phyloP scores from a whole-genome alignment of 129 eudicot genomes.

The Chrysanthemum seticuspe region DNA sequence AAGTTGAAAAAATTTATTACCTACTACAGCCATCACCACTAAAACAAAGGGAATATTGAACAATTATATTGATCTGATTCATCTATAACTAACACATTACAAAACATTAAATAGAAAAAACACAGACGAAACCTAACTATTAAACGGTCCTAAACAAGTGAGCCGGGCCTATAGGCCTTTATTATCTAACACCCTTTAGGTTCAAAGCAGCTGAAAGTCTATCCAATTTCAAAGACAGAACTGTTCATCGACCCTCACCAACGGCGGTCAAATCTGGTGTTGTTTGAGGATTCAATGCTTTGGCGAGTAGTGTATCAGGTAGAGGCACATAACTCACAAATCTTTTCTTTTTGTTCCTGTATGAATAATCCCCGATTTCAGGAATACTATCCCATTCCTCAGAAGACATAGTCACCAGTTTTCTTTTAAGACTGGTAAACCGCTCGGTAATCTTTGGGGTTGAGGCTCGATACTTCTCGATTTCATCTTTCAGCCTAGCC shows the following conservation, averaged over 20 bases:
- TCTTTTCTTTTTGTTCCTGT: conserved; percentile 85
- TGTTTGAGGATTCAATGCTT: too few species aligned
- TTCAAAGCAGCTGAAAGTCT: too few species aligned
- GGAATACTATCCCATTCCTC: conserved; percentile 77
- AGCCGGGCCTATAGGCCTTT: too few species aligned
- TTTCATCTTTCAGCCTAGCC: conserved; percentile 80
- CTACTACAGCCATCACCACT: conserved; percentile 98
- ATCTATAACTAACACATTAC: too few species aligned
- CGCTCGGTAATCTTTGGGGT: conserved; percentile 92
- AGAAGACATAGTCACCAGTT: conserved; percentile 53
- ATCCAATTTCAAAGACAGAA: too few species aligned
- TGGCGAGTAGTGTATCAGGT: conserved; percentile 53
- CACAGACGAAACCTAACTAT: too few species aligned
- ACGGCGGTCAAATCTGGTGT: too few species aligned
- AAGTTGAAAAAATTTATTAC: conserved; percentile 30
- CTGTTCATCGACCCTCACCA: too few species aligned
- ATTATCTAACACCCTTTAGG: too few species aligned
- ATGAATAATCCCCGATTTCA: conserved; percentile 87
- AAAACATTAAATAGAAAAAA: too few species aligned
- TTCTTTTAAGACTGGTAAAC: conserved; percentile 85
- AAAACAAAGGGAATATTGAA: conserved; percentile 21
- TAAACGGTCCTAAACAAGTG: too few species aligned
- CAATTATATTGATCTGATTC: too few species aligned
- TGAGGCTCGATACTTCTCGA: conserved; percentile 77
- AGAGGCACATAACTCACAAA: conserved; percentile 90